Base-by-base conservation (phyloP, 306 rosid genomes). In the Prunus mongolica region DNA sequence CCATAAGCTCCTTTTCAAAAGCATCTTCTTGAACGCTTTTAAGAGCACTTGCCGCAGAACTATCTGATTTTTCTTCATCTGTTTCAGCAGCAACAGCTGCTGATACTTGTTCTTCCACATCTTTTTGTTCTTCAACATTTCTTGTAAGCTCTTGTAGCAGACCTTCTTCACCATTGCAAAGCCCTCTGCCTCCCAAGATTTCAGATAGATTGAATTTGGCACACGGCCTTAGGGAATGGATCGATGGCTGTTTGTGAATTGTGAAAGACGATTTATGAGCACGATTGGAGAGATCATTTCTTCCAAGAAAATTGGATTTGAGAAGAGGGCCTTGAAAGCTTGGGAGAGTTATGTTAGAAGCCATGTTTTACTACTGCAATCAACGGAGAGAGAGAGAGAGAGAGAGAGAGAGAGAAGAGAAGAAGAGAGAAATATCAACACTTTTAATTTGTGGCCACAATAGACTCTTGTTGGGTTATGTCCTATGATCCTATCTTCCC, bases 1-100 rank as follows among this genome's bases (percentile, higher is more conserved):
- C 99, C 97, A 92, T 88, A 87, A 95, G 41, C 83, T 95, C 97
- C 81, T 92, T 95, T 9, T 92, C 99, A 60, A 95, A 95, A 55
- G 75, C 93, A 28, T 89, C 89, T 78, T 90, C 87, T 3, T 91
- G 67, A 74, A 88, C 73, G 13, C 14, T 51, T 25, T 58, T 77
- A 2, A 46, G 25, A 8, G 67, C n/a, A 6, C 77, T 24, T 16
- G 7, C 3, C 2, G 54, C 67, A 6, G 65, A 66, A 38, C 45
- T 51, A 15, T n/a, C 80, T 15, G 82, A 64, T 63, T 28, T 61
- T 55, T 82, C 90, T 76, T 83, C 18, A 62, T 78, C 80, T 66
- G 74, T 67, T 2, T 55, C 67, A 55, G 12, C 10, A 63, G 64
- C 77, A 45, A 4, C 12, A 52, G 64, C 38, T 60, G 85, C 25